phyloP scores from a whole-genome alignment of 2,329 filamentous ascomycete genomes.

The Penicillium thymicola region DNA sequence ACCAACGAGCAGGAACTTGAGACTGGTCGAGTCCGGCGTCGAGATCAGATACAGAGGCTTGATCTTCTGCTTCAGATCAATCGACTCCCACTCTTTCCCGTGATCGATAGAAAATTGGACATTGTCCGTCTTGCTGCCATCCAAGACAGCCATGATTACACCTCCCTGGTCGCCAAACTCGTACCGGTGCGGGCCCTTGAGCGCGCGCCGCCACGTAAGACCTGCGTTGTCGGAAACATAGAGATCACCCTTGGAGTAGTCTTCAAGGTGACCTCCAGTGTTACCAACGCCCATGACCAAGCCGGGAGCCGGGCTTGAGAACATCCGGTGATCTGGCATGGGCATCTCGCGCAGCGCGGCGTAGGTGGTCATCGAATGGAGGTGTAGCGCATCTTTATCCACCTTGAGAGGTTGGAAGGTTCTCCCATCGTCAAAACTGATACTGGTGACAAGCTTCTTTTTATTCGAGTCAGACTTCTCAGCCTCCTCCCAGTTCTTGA shows the following conservation, averaged over 20 bases:
- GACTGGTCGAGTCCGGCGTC: constrained; percentile 84
- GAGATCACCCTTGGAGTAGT: constrained; percentile 71
- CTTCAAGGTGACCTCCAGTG: constrained; percentile 68
- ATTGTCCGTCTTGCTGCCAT: constrained; percentile 58
- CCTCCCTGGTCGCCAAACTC: constrained; percentile 94
- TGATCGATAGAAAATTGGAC: constrained; percentile 83
- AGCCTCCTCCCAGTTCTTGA: constrained; percentile 80
- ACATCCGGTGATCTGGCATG: constrained; percentile 75
- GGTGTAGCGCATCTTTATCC: constrained; percentile 67
- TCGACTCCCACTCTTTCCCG: constrained; percentile 74
- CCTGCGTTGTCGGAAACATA: constrained; percentile 92
- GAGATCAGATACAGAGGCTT: constrained; percentile 75
- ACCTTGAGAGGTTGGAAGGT: constrained; percentile 73
- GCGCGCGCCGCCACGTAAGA: constrained; percentile 70
- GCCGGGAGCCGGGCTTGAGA: constrained; percentile 89
- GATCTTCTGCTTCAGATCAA: constrained; percentile 69
- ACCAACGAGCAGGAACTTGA: constrained; percentile 82
- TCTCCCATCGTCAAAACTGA: constrained; percentile 93
- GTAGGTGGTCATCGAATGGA: constrained; percentile 84
- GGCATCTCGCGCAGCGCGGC: constrained; percentile 44
- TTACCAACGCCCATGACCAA: constrained; percentile 94
- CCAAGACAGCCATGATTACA: constrained; percentile 76
- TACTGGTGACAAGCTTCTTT: constrained; percentile 68
- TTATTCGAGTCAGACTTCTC: constrained; percentile 56
- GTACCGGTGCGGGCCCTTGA: constrained; percentile 85